These are phyloP conservation scores for Styphnolobium japonicum DNA, from an alignment of 306 rosid species.

Conservation along the genomic window DNA sequence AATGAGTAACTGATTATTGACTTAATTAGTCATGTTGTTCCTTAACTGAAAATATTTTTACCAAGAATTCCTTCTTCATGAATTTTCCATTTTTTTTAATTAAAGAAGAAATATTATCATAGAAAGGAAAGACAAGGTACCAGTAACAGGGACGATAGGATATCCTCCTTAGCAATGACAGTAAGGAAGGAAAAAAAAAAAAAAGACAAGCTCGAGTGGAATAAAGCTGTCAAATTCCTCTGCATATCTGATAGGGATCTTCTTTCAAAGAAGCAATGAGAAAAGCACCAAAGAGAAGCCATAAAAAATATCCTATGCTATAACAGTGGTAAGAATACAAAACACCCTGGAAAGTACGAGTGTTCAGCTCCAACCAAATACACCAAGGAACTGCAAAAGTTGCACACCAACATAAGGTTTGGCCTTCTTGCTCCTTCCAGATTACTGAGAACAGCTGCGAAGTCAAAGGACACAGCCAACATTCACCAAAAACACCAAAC, in stretches of 20 bases:
- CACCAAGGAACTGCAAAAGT: not conserved
- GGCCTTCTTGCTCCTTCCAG: not conserved
- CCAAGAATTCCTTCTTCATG: not conserved
- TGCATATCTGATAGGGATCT: not conserved
- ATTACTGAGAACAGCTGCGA: not conserved
- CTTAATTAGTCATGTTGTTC: not conserved
- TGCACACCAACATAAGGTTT: not conserved
- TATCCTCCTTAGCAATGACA: not conserved
- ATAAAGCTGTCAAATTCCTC: not conserved
- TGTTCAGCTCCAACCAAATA: not conserved
- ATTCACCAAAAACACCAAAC: not conserved
- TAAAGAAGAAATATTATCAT: not conserved
- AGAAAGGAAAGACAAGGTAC: not conserved
- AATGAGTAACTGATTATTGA: not conserved
- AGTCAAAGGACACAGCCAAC: not conserved
- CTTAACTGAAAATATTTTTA: not conserved
- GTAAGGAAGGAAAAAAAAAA: not conserved
- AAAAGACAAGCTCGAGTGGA: not conserved
- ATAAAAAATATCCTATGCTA: not conserved
- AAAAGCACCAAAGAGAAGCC: not conserved
- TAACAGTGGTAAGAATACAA: not conserved
- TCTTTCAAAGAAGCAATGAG: not conserved
- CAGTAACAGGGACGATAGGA: not conserved
- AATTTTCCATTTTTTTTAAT: not conserved
- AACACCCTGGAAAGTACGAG: not conserved